Evolutionary conservation across 176 grass and related monocot genomes (phyloP), one percentile per base, ranked within the genome.

Genomic region (Oryza meyeriana): DNA sequence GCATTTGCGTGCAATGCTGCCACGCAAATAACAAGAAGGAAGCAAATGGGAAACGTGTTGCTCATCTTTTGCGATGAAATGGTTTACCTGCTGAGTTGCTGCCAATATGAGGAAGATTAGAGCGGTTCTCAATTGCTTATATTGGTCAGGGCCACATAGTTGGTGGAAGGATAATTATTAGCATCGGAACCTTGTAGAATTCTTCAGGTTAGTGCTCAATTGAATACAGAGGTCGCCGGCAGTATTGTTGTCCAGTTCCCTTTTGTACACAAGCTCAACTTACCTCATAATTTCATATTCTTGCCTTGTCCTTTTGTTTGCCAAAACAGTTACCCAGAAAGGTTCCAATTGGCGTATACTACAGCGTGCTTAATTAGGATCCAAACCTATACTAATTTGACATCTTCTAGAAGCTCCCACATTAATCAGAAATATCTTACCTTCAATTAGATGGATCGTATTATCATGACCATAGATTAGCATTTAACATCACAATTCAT

Each of bases 1-100:
- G 44, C 72, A 57, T 84, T 11, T 52, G 47, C 62, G 14, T 0
- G 11, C 6, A 36, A 31, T 9, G 33, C 8, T 4, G 32, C 63
- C 9, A 69, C 25, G 8, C 39, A 84, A 33, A 61, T 77, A 64
- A 84, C 30, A 5, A 84, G 63, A 12, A 84, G 24, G 26, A 75
- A 18, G 7, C 25, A 67, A 4, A 29, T 17, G 0, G 12, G 6
- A 26, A 55, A 22, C 9, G 25, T 41, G 32, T 55, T 84, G 24
- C 31, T 8, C 73, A 76, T 77, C 32, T 24, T 13, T 31, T 31
- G n/a, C 27, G 38, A 64, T 44, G 38, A 9, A 64, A 12, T 64
- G 18, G 6, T 11, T 11, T 41, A 8, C n/a, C 10, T 55, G 50
- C 6, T 55, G 50, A 1, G 18, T 0, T 1, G 61, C 1, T 45